These are phyloP conservation scores for Phytophthora macrochlamydospora DNA, from an alignment of 352 stramenopile genomes.

Conservation along the genomic window DNA sequence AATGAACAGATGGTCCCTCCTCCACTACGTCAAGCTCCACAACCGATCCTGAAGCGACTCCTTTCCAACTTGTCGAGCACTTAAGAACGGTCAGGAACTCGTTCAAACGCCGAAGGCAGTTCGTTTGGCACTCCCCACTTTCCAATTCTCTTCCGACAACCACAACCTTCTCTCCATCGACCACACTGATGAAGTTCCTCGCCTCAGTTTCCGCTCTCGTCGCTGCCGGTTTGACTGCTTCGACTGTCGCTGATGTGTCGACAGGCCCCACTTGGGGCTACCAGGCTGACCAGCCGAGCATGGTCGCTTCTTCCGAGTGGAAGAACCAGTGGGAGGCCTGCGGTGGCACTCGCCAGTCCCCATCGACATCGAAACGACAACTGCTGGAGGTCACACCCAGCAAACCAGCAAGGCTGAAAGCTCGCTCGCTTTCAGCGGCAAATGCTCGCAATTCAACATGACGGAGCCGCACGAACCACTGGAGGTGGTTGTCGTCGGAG, in stretches of 20 bases:
- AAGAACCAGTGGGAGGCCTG: conserved; percentile 25
- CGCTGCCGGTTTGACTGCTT: conserved; percentile 17
- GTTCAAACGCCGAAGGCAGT: too few relatives aligned
- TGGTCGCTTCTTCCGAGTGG: conserved; percentile 37
- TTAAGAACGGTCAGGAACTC: too few relatives aligned
- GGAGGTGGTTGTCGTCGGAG: conserved; percentile 31
- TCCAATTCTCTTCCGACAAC: conserved; percentile 24
- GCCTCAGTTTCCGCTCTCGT: conserved; percentile 21
- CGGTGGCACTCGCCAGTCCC: conserved; percentile 41
- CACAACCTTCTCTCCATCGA: conserved; percentile 16
- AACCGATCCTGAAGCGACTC: too few relatives aligned
- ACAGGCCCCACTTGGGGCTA: conserved; percentile 38
- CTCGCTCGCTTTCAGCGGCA: conserved; percentile 37
- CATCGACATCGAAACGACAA: conserved; percentile 51
- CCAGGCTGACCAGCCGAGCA: conserved; percentile 18
- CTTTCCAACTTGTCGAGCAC: too few relatives aligned
- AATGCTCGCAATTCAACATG: conserved; percentile 37
- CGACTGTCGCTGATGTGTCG: conserved; percentile 11
- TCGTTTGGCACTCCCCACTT: conserved; percentile 9
- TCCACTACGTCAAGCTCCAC: too few relatives aligned
- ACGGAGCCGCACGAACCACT: conserved; percentile 34
- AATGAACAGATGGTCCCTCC: too few relatives aligned
- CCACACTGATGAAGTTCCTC: conserved; percentile 32
- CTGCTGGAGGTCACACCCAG: too few relatives aligned
- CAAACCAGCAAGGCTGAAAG: too few relatives aligned